These are phyloP conservation scores for Suillus paluster DNA, from an alignment of 768 basidiomycete species.

Conservation along the genomic window DNA sequence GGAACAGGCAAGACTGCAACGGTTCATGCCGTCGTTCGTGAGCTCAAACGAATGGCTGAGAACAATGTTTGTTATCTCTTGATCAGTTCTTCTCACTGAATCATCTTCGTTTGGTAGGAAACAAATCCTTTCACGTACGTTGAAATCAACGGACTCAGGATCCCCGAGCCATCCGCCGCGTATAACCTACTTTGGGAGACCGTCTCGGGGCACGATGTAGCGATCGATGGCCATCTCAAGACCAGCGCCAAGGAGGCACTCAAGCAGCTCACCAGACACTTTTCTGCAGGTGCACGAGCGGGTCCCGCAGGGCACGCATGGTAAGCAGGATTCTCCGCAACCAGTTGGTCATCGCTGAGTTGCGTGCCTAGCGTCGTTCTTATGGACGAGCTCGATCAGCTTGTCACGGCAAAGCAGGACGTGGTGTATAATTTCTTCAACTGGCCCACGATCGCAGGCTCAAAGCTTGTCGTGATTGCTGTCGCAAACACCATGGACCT, in stretches of 20 bases:
- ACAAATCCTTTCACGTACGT: constrained; percentile 94
- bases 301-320: constrained; percentile 90
- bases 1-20: constrained; percentile 99
- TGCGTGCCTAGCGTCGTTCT: constrained; percentile 78
- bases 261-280: constrained; percentile 76
- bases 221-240: constrained; percentile 63
- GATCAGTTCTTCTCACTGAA: neutral
- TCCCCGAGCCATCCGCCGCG: constrained; percentile 91
- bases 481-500: constrained; percentile 99
- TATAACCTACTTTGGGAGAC: constrained; percentile 93
- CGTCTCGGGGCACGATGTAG: constrained; percentile 78
- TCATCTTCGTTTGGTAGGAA: constrained; percentile 57
- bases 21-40: constrained; percentile 89
- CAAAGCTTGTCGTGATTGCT: constrained; percentile 92
- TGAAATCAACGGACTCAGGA: constrained; percentile 94
- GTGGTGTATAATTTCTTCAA: constrained; percentile 99
- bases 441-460: constrained; percentile 91
- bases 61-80: constrained; percentile 56
- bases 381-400: constrained; percentile 98
- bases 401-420: constrained; percentile 95
- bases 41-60: constrained; percentile 88
- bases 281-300: constrained; percentile 61
- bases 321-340: constrained; percentile 47
- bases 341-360: neutral
- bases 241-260: constrained; percentile 83